Conservation (phyloP, 2,329 filamentous ascomycete species). For the Lasiodiplodia sp. region DNA sequence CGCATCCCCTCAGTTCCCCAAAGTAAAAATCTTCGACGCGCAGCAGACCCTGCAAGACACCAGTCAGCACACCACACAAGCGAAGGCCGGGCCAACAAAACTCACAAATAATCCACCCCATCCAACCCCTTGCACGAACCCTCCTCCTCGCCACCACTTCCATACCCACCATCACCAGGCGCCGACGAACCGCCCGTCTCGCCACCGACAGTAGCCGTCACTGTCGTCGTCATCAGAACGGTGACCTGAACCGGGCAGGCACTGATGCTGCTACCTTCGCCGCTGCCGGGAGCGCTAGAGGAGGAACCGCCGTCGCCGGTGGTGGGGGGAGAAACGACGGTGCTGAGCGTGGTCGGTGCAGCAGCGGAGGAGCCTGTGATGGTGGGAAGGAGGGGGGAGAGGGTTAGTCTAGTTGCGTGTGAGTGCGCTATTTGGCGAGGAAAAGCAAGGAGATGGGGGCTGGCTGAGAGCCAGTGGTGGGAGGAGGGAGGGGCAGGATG, state of each 20-base stretch:
- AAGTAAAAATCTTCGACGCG: conserved; percentile 19
- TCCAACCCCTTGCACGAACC: conserved; percentile 3
- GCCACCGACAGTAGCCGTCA: background rate
- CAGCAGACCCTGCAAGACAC: background rate
- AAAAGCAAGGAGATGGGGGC: background rate
- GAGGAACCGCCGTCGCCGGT: background rate
- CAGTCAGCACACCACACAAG: background rate
- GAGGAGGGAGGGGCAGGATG: background rate
- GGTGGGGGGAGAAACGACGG: background rate
- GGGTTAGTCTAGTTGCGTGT: background rate
- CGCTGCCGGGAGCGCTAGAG: background rate
- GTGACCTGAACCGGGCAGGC: conserved; percentile 9
- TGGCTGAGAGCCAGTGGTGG: no score
- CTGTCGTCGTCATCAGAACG: conserved; percentile 21
- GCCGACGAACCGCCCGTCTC: background rate
- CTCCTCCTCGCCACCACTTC: background rate
- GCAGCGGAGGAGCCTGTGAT: background rate
- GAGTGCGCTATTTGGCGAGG: no score
- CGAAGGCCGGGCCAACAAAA: background rate
- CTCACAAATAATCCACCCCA: conserved; percentile 15
- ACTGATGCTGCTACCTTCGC: background rate
- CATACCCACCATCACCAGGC: background rate
- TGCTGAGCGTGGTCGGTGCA: background rate
- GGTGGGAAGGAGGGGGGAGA: background rate
- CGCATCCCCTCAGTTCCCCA: background rate